Evolutionary conservation across 2,329 filamentous ascomycete species (phyloP).

Genomic region (Pezicula radicicola): DNA sequence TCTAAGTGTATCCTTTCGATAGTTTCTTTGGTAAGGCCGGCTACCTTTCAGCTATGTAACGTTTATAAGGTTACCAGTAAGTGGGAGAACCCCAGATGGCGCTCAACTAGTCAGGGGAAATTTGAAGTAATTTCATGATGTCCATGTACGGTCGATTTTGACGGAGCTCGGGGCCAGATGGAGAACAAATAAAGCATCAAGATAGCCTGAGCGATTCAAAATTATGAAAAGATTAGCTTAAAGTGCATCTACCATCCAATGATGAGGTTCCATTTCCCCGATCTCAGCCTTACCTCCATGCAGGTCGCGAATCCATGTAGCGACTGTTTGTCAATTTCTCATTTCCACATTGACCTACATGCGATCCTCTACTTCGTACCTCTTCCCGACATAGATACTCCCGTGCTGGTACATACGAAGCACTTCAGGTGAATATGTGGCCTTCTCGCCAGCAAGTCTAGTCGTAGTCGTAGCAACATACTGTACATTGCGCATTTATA

Average conservation of each 20-base stretch:
- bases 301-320: constrained; percentile 22
- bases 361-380: not conserved
- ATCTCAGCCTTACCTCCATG: constrained; percentile 24
- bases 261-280: not conserved
- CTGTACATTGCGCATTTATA: not conserved
- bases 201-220: not conserved
- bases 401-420: constrained; percentile 2
- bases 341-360: constrained; percentile 21
- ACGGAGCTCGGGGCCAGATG: not conserved
- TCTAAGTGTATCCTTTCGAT: no score
- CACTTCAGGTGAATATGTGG: constrained; percentile 16
- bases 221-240: not conserved
- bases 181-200: not conserved
- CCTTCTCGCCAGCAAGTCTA: constrained; percentile 6
- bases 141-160: not conserved
- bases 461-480: not conserved
- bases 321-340: constrained; percentile 24
- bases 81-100: no score
- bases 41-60: no score
- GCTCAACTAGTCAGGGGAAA: not conserved
- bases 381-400: not conserved
- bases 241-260: not conserved
- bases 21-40: no score
- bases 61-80: no score
- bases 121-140: not conserved